phyloP scores from a whole-genome alignment of 164 flowering plant genomes.

The Magnolia officinalis region DNA sequence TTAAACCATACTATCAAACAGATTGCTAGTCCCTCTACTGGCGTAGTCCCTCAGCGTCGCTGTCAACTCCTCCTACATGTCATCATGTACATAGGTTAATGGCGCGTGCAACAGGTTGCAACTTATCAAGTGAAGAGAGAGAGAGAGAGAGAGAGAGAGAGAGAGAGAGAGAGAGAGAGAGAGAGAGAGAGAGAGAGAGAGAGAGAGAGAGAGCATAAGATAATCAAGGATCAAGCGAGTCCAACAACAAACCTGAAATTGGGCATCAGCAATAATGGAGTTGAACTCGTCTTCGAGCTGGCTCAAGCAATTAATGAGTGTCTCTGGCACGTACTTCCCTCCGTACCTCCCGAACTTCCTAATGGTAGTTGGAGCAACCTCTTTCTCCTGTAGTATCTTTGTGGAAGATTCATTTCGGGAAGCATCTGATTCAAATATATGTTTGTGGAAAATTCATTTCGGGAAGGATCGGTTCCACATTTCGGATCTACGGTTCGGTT shows the following conservation, averaged over 20 bases:
- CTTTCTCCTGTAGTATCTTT: not conserved
- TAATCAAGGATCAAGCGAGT: no score
- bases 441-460: no score
- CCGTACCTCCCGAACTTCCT: conserved; percentile 51
- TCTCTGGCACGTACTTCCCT: conserved; percentile 52
- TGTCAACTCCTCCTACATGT: conserved; percentile 6
- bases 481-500: no score
- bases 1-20: no score
- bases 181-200: no score
- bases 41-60: conserved; percentile 35
- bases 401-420: not conserved
- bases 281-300: conserved; percentile 41
- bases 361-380: no score
- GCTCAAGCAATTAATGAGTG: conserved; percentile 29
- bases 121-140: no score
- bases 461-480: no score
- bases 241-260: conserved; percentile 17
- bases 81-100: not conserved
- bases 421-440: not conserved
- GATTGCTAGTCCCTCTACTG: conserved; percentile 58
- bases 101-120: not conserved
- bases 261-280: conserved; percentile 5
- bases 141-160: no score
- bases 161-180: no score
- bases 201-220: no score